Conservation (phyloP, 768 basidiomycete genomes). For the Royoungia palumana region DNA sequence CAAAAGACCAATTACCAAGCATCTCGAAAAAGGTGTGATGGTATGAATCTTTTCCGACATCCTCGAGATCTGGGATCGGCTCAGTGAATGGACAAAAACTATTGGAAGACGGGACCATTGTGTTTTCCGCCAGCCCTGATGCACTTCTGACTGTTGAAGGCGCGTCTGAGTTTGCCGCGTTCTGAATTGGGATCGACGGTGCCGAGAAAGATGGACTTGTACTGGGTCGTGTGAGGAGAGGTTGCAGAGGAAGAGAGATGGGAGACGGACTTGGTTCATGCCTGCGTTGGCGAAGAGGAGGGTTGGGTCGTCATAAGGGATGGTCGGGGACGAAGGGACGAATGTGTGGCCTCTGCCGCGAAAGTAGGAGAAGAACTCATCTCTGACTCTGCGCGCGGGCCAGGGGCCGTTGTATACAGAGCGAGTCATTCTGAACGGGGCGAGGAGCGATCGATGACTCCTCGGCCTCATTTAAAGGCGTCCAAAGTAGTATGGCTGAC, state of each 20-base stretch:
- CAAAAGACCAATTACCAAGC: constrained; percentile 99
- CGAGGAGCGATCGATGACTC: constrained; percentile 23
- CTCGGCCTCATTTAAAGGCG: constrained; percentile 3
- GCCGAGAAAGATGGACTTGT: constrained; percentile 96
- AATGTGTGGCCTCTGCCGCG: constrained; percentile 75
- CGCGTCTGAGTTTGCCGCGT: constrained; percentile 85
- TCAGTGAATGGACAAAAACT: constrained; percentile 1
- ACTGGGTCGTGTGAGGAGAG: constrained; percentile 46
- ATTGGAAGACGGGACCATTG: constrained; percentile 59
- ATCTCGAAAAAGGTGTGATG: constrained; percentile 99
- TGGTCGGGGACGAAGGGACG: constrained; percentile 86
- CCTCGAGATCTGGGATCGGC: constrained; percentile 75
- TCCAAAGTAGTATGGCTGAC: constrained; percentile 2
- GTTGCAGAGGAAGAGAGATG: neutral
- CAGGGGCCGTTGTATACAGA: constrained; percentile 46
- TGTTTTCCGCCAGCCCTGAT: constrained; percentile 99
- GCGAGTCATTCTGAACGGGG: constrained; percentile 23
- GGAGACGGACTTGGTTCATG: constrained; percentile 78
- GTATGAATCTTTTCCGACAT: constrained; percentile 98
- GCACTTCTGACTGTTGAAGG: constrained; percentile 96
- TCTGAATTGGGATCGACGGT: constrained; percentile 95
- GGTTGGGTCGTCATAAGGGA: constrained; percentile 97
- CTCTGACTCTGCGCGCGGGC: constrained; percentile 79
- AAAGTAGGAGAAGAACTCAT: constrained; percentile 92
- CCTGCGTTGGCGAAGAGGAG: constrained; percentile 98